Evolutionary conservation across 2,329 filamentous ascomycete species (phyloP).

Genomic region (Calonectria hongkongensis): DNA sequence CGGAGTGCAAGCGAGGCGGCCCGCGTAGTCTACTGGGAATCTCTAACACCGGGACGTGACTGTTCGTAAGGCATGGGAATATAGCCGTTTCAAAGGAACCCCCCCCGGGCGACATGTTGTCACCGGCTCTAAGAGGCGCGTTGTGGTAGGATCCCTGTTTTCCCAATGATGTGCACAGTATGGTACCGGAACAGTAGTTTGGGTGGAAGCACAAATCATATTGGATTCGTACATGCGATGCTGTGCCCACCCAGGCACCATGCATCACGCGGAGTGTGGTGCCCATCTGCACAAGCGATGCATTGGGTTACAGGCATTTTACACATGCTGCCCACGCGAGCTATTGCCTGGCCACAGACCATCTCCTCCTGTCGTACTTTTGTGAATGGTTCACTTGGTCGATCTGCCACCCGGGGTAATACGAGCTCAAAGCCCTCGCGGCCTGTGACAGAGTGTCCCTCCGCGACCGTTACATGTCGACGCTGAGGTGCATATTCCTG

Average conservation of each 20-base stretch:
- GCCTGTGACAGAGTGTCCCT: slow-evolving; percentile 44
- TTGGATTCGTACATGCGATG: slow-evolving; percentile 29
- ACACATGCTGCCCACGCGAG: slow-evolving; percentile 51
- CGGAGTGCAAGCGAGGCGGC: slow-evolving; percentile 34
- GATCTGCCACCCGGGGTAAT: slow-evolving; percentile 52
- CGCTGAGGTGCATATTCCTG: slow-evolving; percentile 43
- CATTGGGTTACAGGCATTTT: slow-evolving; percentile 43
- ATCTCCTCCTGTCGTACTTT: slow-evolving; percentile 33
- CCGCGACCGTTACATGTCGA: slow-evolving; percentile 48
- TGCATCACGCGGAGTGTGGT: slow-evolving; percentile 34
- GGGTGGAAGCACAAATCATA: slow-evolving; percentile 22
- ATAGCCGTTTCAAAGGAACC: slow-evolving; percentile 16
- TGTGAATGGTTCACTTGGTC: slow-evolving; percentile 46
- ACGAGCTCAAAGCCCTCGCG: slow-evolving; percentile 43
- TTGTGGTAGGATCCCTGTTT: slow-evolving; percentile 23
- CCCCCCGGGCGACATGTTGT: slow-evolving; percentile 1
- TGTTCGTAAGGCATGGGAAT: not conserved
- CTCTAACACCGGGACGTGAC: slow-evolving; percentile 12
- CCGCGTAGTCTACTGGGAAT: slow-evolving; percentile 30
- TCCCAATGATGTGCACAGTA: slow-evolving; percentile 29
- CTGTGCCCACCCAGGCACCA: slow-evolving; percentile 28
- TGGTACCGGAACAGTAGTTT: slow-evolving; percentile 29
- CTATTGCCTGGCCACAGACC: slow-evolving; percentile 43
- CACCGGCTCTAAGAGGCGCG: not conserved
- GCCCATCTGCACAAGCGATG: slow-evolving; percentile 38